phyloP scores from a whole-genome alignment of 75 land plant genomes.

The Chamaecyparis obtusa region DNA sequence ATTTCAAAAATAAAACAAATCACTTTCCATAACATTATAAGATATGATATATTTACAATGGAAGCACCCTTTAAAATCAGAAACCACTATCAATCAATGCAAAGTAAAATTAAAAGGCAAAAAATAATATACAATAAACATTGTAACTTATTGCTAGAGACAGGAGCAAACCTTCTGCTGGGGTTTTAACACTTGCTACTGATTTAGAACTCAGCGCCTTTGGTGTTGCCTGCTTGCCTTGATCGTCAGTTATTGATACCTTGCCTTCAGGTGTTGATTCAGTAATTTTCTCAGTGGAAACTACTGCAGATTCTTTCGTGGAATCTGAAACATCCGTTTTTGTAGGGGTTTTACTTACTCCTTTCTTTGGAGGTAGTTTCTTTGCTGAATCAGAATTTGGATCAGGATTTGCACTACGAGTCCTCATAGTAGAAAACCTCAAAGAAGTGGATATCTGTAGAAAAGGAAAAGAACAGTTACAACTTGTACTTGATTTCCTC shows the following conservation, averaged over 20 bases:
- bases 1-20: background rate
- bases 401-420: conserved; percentile 12
- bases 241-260: background rate
- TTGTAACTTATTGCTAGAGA: background rate
- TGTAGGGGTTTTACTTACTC: background rate
- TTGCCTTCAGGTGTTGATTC: background rate
- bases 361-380: conserved; percentile 5
- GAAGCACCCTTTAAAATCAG: background rate
- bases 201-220: background rate
- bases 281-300: conserved; percentile 1
- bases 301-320: background rate
- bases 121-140: background rate
- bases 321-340: conserved; percentile 2
- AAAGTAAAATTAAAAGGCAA: background rate
- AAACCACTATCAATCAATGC: background rate
- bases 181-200: background rate
- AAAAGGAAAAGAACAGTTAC: background rate
- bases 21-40: background rate
- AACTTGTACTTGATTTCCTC: background rate
- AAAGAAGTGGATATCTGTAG: background rate
- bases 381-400: conserved; percentile 7
- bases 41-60: background rate
- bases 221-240: conserved; percentile 4
- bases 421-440: conserved; percentile 15
- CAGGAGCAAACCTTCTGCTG: conserved; percentile 2